Evolutionary conservation across 2,329 filamentous ascomycete species (phyloP), one percentile per base, ranked within the genome.

Genomic region (Nannizziopsis arthrosporioides): DNA sequence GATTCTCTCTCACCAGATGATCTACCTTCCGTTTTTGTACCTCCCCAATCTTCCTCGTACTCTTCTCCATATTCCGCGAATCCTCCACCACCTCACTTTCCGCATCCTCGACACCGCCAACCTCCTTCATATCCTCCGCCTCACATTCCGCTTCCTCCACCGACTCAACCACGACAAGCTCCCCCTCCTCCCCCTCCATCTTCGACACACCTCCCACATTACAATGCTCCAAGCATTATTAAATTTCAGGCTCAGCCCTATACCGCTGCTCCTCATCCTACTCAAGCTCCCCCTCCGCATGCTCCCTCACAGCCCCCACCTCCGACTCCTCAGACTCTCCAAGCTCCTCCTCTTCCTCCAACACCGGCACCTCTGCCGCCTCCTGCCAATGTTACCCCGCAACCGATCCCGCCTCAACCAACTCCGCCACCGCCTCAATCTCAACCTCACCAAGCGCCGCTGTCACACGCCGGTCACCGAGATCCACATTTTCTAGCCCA

Each of bases 11-110:
- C 40, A 6, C n/a, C 31, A 50, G 66, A 61, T 53, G 66, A 59
- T 48, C 63, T 68, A 44, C 67, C 65, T 14, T 58, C 62, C 65
- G 11, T 68, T 69, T 48, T 62, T 27, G 22, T 27, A 27, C 65
- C 27, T 59, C 62, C 38, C 59, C 61, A 8, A 57, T 60, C 62
- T 14, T 60, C 64, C 38, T 64, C 63, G 7, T 69, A 69, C 48
- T 64, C 63, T 35, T 68, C 67, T 19, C 67, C 66, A 30, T 69
- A 69, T 52, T 61, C 65, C 41, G 62, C 61, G 48, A 60, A 64
- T 39, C 61, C 66, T 11, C 58, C 66, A 19, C 59, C 63, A 18
- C 51, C 47, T 19, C 44, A 50, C n/a, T 43, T 45, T 30, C 39
- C 37, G 15, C 40, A 44, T 30, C 32, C 37, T 27, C 31, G 39